Conservation (phyloP, 164 flowering plant genomes). For the Kalanchoe fedtschenkoi region DNA sequence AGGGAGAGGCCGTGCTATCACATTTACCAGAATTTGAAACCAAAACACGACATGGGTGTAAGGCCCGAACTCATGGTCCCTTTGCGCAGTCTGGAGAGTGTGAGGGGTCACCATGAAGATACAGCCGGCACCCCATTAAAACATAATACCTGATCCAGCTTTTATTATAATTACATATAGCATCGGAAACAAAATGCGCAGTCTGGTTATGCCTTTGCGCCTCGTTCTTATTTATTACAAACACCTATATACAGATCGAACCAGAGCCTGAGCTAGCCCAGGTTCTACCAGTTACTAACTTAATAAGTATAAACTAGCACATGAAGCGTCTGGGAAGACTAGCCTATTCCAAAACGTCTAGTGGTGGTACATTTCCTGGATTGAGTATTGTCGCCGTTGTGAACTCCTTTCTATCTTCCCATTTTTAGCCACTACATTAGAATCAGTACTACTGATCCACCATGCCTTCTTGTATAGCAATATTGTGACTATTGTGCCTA, state of each 20-base stretch:
- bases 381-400: neutral
- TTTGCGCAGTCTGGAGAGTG: too few relatives aligned
- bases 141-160: too few relatives aligned
- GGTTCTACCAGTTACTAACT: neutral
- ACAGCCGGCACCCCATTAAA: too few relatives aligned
- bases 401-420: neutral
- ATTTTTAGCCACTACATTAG: neutral
- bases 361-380: neutral
- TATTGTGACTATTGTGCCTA: constrained; percentile 40
- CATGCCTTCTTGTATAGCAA: neutral
- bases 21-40: too few relatives aligned
- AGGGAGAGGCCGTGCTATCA: too few relatives aligned
- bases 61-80: too few relatives aligned
- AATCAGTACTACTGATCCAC: constrained; percentile 1
- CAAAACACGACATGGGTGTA: too few relatives aligned
- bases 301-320: neutral
- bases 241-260: neutral
- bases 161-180: too few relatives aligned
- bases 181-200: neutral
- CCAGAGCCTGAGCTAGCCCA: neutral
- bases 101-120: too few relatives aligned
- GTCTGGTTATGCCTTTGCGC: neutral
- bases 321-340: neutral
- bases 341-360: neutral
- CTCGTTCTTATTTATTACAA: neutral